Percentiles rank a stretch among this genome's conserved stretches.
Conservation (phyloP, 1,284 basidiomycete species). For the Tilletia setariae region DNA sequence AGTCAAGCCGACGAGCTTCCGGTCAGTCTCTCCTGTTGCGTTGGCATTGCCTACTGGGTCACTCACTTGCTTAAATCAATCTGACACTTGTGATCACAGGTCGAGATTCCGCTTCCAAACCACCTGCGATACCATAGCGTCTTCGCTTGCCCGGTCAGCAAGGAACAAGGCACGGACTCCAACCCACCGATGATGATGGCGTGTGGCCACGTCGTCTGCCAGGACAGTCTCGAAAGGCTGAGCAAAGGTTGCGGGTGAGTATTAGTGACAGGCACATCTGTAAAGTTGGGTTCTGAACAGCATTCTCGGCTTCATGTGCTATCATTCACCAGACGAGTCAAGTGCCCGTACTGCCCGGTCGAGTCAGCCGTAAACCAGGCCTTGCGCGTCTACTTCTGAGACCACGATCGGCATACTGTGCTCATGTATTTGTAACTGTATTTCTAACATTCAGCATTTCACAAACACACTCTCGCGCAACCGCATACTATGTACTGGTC, state of each 20-base stretch:
- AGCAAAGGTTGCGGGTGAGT: slow-evolving; percentile 76
- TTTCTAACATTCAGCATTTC: background rate
- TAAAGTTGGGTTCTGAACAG: background rate
- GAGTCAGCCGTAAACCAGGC: slow-evolving; percentile 42
- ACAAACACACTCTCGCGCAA: background rate
- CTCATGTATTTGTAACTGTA: background rate
- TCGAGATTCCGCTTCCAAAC: slow-evolving; percentile 80
- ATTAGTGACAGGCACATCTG: background rate
- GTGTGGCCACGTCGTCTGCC: slow-evolving; percentile 70
- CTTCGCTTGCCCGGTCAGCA: slow-evolving; percentile 95
- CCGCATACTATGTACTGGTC: too few relatives aligned
- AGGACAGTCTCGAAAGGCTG: slow-evolving; percentile 39
- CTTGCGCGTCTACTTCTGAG: slow-evolving; percentile 44
- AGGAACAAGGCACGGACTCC: slow-evolving; percentile 85
- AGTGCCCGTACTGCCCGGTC: slow-evolving; percentile 50
- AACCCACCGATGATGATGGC: slow-evolving; percentile 98
- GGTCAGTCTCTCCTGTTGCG: slow-evolving; percentile 59
- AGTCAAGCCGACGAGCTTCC: slow-evolving; percentile 83
- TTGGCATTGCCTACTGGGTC: too few relatives aligned
- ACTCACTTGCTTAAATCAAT: too few relatives aligned
- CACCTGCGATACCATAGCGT: slow-evolving; percentile 86
- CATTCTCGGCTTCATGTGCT: background rate
- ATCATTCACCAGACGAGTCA: slow-evolving; percentile 30
- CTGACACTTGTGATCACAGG: slow-evolving; percentile 59
- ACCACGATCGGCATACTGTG: too few relatives aligned